These are phyloP conservation scores for Linnemannia zychae DNA, from an alignment of 192 early-diverging fungal species.

Conservation along the genomic window DNA sequence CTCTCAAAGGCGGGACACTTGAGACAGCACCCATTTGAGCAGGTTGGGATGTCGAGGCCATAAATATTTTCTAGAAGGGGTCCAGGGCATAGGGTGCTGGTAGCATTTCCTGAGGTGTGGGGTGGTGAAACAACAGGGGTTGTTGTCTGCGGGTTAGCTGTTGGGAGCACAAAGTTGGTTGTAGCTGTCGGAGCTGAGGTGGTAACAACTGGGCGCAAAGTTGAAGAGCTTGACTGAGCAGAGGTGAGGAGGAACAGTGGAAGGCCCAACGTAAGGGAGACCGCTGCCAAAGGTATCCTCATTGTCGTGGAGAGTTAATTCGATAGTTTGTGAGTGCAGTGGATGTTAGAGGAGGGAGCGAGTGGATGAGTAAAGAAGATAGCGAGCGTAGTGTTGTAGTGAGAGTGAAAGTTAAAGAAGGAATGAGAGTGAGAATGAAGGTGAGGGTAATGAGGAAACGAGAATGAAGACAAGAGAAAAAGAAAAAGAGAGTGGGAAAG, in stretches of 20 bases:
- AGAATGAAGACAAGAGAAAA: neutral
- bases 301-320: neutral
- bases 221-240: conserved; percentile 11
- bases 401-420: neutral
- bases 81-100: conserved; percentile 13
- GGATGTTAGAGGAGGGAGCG: neutral
- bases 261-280: neutral
- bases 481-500: too few species aligned
- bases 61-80: conserved; percentile 32
- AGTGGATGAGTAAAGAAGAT: neutral
- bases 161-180: conserved; percentile 32
- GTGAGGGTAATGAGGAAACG: neutral
- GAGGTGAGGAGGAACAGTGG: neutral
- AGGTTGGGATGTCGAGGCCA: conserved; percentile 33
- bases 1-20: conserved; percentile 36
- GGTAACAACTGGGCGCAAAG: neutral
- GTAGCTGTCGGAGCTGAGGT: conserved; percentile 3
- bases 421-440: neutral
- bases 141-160: neutral
- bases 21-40: conserved; percentile 28
- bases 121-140: neutral
- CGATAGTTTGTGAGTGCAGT: neutral
- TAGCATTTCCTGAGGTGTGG: conserved; percentile 8
- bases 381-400: neutral
- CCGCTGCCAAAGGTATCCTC: conserved; percentile 8